Base-by-base conservation (phyloP, 208 protist genomes). In the Leishmania martiniquensis region DNA sequence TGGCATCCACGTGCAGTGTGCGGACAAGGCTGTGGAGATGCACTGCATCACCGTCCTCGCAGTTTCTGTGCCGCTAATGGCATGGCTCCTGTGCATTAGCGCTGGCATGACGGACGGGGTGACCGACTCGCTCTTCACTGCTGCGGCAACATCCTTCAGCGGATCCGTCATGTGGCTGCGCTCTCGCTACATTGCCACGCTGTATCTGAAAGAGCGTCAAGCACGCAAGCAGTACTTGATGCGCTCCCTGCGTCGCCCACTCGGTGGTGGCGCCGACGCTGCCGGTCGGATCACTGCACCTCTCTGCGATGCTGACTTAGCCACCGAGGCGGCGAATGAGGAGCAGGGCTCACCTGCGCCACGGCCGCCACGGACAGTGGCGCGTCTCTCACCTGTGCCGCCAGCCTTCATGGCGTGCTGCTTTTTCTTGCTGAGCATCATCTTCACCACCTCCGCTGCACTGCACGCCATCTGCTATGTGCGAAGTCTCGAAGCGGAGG, bases 141-240 rank as follows among this genome's bases (percentile, higher is more conserved):
- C 86, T 17, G 76, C 72, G 1, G 82, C 84, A 22, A 78, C 76
- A 20, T 89, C 84, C 0, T 45, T 87, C 17, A 63, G 78, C 29
- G 87, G 78, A 0, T 47, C 78, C 20, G 12, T 87, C 0, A 60
- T 93, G 63, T 94, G 87, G 83, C 55, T 96, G n/a, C 81, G 79
- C 37, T 87, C 87, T 0, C 72, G 89, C 60, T 86, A 81, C 54
- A n/a, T 96, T 29, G 89, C 86, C 22, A 70, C 37, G 3, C 60
- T 49, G 9, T 96, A 92, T 67, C 32, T 93, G 5, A 72, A 54
- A 3, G 87, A 90, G 81, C 80, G 81, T 5, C 72, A 80, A 29
- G 47, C 59, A 22, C 83, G 85, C 6, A 73, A 82, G 34, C 54
- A 59, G 60, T 4, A 17, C 0, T 83, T 76, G 17, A 51, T 73